Base-by-base conservation (phyloP, 805 yeast species). In the Teunomyces panamensis region DNA sequence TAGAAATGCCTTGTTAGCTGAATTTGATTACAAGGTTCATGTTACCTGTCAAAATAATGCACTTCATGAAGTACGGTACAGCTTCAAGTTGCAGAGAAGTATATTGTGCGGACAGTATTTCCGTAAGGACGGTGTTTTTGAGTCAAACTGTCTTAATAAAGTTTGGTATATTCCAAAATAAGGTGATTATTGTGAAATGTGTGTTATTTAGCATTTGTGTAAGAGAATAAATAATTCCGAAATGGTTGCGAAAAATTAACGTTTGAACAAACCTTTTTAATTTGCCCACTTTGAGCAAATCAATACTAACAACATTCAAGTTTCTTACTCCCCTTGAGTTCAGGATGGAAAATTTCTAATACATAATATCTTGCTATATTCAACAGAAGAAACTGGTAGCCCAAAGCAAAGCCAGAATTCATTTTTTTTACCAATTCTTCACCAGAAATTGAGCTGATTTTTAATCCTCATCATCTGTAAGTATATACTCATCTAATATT, bases 11-110 rank as follows among this genome's bases (percentile, higher is more conserved):
- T 63, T 85, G 48, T 57, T 62, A 13, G 68, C 71, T 8, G 71
- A 73, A n/a, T 81, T 77, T 50, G 56, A 52, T 11, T 83, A 75
- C 30, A 71, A 76, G 9, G 89, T 84, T 5, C 80, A 69, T 59
- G 73, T 85, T 52, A 74, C 77, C 36, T 85, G 90, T 68, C 82
- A 81, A 56, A 68, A 69, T 37, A 63, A 71, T 39, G 80, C 60
- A 3, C 42, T 59, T 37, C 51, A 54, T 39, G 59, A 58, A 42
- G 52, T 59, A 32, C 56, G 60, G 57, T 58, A 59, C 51, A 57
- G 43, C 50, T 60, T 56, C 45, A 44, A 58, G 42, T 48, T 58
- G 36, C 46, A 39, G 41, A 63, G 64, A 1, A 45, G 45, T 17
- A 46, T 49, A 16, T 45, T 49, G 49, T 13, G 39, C 10, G 42